Evolutionary conservation across 345 rosid species (phyloP).

Genomic region (Populus pruinosa): DNA sequence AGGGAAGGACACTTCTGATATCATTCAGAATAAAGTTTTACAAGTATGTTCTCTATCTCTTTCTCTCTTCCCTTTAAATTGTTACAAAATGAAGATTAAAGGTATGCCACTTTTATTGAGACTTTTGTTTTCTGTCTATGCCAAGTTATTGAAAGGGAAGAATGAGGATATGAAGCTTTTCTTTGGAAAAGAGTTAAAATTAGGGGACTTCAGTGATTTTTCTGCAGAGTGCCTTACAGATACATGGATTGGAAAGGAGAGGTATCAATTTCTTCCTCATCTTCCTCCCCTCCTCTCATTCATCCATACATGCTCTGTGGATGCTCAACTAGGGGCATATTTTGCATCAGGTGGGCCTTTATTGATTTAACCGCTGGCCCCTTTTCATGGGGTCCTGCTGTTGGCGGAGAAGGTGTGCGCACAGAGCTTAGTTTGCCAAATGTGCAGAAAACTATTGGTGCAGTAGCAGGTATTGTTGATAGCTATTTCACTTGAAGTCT

Average conservation of each 20-base stretch:
- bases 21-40: constrained; percentile 65
- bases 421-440: constrained; percentile 85
- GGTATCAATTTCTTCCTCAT: constrained; percentile 49
- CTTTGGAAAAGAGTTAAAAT: constrained; percentile 57
- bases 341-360: constrained; percentile 82
- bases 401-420: constrained; percentile 99
- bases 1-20: constrained; percentile 64
- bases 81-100: background rate
- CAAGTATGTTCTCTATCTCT: constrained; percentile 50
- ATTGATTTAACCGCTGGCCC: constrained; percentile 93
- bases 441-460: constrained; percentile 92
- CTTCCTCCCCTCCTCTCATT: background rate
- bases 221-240: constrained; percentile 88
- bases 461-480: constrained; percentile 67
- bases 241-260: constrained; percentile 92
- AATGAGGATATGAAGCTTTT: constrained; percentile 61
- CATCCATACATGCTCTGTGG: background rate
- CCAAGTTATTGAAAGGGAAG: constrained; percentile 67
- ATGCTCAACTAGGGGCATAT: background rate
- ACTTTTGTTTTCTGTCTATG: constrained; percentile 13
- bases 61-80: background rate
- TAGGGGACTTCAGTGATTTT: constrained; percentile 66
- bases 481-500: background rate
- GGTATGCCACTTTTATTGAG: background rate
- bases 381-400: constrained; percentile 99